Evolutionary conservation across 441 rosid genomes (phyloP).

Genomic region (Pelargonium australe): DNA sequence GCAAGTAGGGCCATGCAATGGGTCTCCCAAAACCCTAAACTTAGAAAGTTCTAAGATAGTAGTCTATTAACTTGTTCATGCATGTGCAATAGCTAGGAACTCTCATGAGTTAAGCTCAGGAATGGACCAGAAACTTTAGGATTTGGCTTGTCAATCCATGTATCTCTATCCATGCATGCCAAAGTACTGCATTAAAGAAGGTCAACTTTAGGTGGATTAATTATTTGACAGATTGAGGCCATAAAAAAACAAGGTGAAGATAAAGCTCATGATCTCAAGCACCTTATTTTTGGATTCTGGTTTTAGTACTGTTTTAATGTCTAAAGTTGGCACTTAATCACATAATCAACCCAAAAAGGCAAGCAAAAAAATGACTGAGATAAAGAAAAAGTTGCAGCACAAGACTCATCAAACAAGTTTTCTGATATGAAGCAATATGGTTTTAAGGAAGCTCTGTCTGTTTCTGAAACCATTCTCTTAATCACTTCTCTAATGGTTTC

Average conservation of each 20-base stretch:
- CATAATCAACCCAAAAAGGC: too few species aligned
- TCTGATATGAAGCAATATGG: neutral
- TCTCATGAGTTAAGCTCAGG: neutral
- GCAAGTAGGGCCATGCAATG: too few species aligned
- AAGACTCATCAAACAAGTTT: neutral
- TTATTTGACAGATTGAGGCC: neutral
- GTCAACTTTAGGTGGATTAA: slow-evolving; percentile 1
- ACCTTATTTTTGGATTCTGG: neutral
- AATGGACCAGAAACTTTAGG: neutral
- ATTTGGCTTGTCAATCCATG: slow-evolving; percentile 4
- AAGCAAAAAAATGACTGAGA: neutral
- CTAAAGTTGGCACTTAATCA: too few species aligned
- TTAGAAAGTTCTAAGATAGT: too few species aligned
- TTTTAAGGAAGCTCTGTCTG: neutral
- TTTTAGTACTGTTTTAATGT: too few species aligned
- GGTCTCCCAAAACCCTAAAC: too few species aligned
- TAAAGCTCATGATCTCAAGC: neutral
- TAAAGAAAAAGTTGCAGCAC: neutral
- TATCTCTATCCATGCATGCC: neutral
- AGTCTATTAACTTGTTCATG: neutral
- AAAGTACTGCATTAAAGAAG: neutral
- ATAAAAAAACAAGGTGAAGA: neutral
- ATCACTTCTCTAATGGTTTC: neutral
- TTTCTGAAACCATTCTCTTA: neutral
- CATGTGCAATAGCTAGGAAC: slow-evolving; percentile 1